phyloP scores from a whole-genome alignment of 352 stramenopile genomes.

The Bremia lactucae region DNA sequence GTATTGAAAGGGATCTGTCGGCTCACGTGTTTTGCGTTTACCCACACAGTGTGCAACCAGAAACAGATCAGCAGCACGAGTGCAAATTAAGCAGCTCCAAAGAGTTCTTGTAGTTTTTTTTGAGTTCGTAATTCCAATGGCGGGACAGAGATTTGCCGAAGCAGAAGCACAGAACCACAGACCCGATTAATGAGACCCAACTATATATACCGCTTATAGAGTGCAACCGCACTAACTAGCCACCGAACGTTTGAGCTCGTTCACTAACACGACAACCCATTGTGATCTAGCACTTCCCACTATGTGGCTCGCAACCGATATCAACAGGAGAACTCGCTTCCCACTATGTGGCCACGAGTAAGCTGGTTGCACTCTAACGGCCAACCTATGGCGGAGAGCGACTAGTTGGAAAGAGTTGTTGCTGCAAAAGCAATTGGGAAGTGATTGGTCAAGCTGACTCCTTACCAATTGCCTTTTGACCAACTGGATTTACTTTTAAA shows the following conservation, averaged over 20 bases:
- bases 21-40: slow-evolving; percentile 10
- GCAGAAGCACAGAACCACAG: slow-evolving; percentile 1
- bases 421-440: too few species aligned
- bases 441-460: too few species aligned
- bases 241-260: slow-evolving; percentile 9
- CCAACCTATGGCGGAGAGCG: too few species aligned
- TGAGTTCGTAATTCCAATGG: slow-evolving; percentile 4
- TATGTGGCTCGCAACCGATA: slow-evolving; percentile 6
- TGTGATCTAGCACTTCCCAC: slow-evolving; percentile 6
- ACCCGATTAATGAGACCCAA: slow-evolving; percentile 2
- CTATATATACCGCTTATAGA: slow-evolving; percentile 1
- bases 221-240: slow-evolving; percentile 11
- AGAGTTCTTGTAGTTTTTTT: too few species aligned
- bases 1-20: slow-evolving; percentile 2
- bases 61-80: slow-evolving; percentile 5
- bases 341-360: slow-evolving; percentile 4
- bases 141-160: background rate
- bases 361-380: too few species aligned
- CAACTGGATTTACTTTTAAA: too few species aligned
- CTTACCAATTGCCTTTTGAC: too few species aligned
- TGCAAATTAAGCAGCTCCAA: slow-evolving; percentile 8
- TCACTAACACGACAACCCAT: background rate
- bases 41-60: background rate
- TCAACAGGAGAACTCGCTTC: slow-evolving; percentile 3
- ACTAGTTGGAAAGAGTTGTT: too few species aligned